Evolutionary conservation across 2,329 filamentous ascomycete genomes (phyloP).

Genomic region (Amauroascus verrucosus): DNA sequence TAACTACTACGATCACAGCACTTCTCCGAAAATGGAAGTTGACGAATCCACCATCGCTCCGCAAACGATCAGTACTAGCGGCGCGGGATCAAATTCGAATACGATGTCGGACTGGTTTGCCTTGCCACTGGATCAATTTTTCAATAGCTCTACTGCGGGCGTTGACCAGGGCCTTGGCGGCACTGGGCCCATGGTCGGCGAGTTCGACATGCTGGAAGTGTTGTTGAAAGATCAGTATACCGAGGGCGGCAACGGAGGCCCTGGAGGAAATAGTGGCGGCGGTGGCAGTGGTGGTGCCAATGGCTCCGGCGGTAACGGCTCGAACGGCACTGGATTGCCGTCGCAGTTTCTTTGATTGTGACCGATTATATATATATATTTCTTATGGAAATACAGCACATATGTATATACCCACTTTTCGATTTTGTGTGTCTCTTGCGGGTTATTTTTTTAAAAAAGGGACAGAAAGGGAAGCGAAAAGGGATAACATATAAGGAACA

Average conservation of each 20-base stretch:
- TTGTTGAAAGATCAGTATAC: constrained; percentile 35
- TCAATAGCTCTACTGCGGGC: constrained; percentile 38
- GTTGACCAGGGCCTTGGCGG: constrained; percentile 48
- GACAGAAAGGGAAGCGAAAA: not conserved
- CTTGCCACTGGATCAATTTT: constrained; percentile 50
- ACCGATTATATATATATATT: not conserved
- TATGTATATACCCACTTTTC: not conserved
- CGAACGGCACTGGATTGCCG: constrained; percentile 12
- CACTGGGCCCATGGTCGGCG: constrained; percentile 52
- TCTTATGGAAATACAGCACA: not conserved
- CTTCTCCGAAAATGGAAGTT: constrained; percentile 23
- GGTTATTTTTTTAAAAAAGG: not conserved
- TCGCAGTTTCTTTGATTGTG: constrained; percentile 14
- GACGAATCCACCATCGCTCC: constrained; percentile 24
- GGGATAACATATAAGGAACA: not conserved
- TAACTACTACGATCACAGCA: constrained; percentile 35
- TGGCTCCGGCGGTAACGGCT: not conserved
- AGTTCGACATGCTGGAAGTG: constrained; percentile 41
- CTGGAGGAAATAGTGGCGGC: not conserved
- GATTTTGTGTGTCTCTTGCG: not conserved
- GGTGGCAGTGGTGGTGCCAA: not conserved
- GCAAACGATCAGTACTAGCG: constrained; percentile 20
- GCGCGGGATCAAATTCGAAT: constrained; percentile 15
- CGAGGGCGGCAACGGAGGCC: constrained; percentile 23
- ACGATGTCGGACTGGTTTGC: constrained; percentile 49